Conservation (phyloP, 2,329 filamentous ascomycete genomes). For the Xylaria sp. region DNA sequence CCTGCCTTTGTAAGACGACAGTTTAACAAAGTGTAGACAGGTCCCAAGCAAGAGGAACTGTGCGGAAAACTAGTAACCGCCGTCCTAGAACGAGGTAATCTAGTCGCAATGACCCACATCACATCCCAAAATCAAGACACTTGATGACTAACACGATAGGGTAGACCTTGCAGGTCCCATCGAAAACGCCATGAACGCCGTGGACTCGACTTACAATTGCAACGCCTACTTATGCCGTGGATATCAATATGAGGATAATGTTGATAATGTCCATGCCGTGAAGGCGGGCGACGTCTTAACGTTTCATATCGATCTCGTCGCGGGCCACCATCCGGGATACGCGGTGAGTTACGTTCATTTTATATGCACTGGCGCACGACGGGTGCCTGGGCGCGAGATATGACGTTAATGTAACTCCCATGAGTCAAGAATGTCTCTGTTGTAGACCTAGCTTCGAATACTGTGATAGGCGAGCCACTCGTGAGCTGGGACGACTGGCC, state of each 20-base stretch:
- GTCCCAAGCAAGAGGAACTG: constrained; percentile 40
- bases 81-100: constrained; percentile 39
- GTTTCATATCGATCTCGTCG: constrained; percentile 53
- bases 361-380: neutral
- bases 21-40: constrained; percentile 35
- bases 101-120: too few relatives aligned
- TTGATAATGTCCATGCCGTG: constrained; percentile 44
- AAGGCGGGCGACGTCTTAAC: constrained; percentile 51
- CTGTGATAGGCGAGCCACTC: constrained; percentile 60
- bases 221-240: constrained; percentile 48
- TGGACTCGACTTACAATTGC: constrained; percentile 43
- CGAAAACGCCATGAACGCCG: constrained; percentile 44
- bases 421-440: constrained; percentile 58
- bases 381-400: neutral
- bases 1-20: neutral
- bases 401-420: constrained; percentile 31
- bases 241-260: constrained; percentile 49
- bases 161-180: constrained; percentile 45
- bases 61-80: constrained; percentile 41
- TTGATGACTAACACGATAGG: neutral
- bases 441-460: constrained; percentile 58
- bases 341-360: constrained; percentile 37
- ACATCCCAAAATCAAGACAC: too few relatives aligned
- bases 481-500: constrained; percentile 54
- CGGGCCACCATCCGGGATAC: constrained; percentile 51